Evolutionary conservation across 176 grass and related monocot genomes (phyloP), one percentile per base, ranked within the genome.

Genomic region (Oryza punctata): DNA sequence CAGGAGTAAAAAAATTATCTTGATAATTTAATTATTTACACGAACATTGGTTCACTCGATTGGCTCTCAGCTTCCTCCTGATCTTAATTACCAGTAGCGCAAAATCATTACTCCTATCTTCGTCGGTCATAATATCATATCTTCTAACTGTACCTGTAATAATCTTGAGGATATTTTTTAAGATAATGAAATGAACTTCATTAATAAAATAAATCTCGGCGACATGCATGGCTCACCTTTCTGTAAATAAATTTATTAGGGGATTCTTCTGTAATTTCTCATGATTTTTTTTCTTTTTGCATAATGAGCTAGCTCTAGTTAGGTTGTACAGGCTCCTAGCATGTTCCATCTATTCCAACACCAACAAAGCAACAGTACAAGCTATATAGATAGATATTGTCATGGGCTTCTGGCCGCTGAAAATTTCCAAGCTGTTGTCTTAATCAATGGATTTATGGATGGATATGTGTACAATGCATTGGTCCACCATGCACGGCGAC

Each of bases 311-410:
- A 27, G 43, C 24, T 27, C 32, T 32, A 24, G 21, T 66, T 73
- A 66, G 43, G 60, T 26, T 67, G 82, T 49, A 49, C 29, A 52
- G 54, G 10, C 46, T 68, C 82, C 45, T 41, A 18, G 44, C 29
- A 5, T 14, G 44, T 57, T 50, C 72, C 63, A 68, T 84, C 72
- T 40, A 52, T 84, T 76, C 46, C 45, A 60, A 60, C 54, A 84
- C 72, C 2, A 76, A 65, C 63, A 76, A 57, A 66, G 45, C 38
- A 49, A 28, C 30, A 47, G 72, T 72, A 64, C 69, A 57, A 75
- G 14, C 12, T 26, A 0, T 21, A 21, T 21, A 29, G 52, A 32
- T n/a, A n/a, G n/a, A 29, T 29, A 25, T 21, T 82, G 47, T 46
- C 54, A 43, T 27, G 28, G 81, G 72, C 50, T 77, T 63, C 52